A percentile compares a stretch with the other conserved stretches of the same genome.
phyloP scores from a whole-genome alignment of 2,329 filamentous ascomycete genomes.

The Verticillium zaregamsianum region DNA sequence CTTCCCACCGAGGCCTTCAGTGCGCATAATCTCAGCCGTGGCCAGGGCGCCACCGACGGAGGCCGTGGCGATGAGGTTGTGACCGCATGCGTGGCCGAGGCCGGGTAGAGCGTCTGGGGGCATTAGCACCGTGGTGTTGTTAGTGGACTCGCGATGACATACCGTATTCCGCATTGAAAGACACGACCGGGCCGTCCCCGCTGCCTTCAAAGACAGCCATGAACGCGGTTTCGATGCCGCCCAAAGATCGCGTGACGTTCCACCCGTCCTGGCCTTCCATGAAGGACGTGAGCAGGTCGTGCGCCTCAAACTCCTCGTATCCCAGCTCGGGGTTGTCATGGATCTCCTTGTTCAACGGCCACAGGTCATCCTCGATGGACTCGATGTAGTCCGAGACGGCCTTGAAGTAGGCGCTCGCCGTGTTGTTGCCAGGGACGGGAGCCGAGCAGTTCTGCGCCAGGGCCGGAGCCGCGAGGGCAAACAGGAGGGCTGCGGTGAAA shows the following conservation, averaged over 20 bases:
- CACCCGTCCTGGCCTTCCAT: constrained; percentile 29
- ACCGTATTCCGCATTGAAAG: constrained; percentile 37
- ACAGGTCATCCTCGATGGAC: constrained; percentile 19
- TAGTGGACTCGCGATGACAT: constrained; percentile 29
- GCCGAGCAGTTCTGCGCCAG: background rate
- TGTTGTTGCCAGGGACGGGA: background rate
- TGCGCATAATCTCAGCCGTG: constrained; percentile 37
- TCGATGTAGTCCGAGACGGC: constrained; percentile 14
- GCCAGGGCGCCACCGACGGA: constrained; percentile 43
- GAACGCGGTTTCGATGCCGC: constrained; percentile 38
- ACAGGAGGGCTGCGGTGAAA: background rate
- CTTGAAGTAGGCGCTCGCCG: constrained; percentile 5
- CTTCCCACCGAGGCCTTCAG: constrained; percentile 36
- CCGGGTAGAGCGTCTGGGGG: constrained; percentile 25
- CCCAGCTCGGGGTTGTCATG: constrained; percentile 39
- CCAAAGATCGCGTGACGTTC: constrained; percentile 34
- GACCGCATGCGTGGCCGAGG: constrained; percentile 31
- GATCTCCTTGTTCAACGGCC: constrained; percentile 34
- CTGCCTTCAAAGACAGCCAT: constrained; percentile 34
- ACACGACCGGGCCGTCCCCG: constrained; percentile 30
- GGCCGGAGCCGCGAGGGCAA: background rate
- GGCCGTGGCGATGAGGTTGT: constrained; percentile 40
- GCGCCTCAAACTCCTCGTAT: constrained; percentile 37
- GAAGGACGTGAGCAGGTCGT: constrained; percentile 33
- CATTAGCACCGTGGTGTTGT: constrained; percentile 42